These are phyloP conservation scores for Tieghemiomyces parasiticus DNA, from an alignment of 192 early-diverging fungal genomes.

Conservation along the genomic window DNA sequence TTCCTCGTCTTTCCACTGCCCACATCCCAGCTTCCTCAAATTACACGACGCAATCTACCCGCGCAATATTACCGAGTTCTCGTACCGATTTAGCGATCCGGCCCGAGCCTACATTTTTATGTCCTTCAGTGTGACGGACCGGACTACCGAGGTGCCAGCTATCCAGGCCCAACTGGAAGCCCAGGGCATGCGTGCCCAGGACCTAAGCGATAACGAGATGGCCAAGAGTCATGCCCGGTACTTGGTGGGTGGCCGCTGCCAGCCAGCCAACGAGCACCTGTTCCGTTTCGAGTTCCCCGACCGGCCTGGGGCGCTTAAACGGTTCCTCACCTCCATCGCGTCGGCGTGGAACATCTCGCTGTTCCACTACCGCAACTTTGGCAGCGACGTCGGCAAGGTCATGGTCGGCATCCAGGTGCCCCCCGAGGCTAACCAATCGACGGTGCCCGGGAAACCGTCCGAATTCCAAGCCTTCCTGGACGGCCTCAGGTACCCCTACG, in stretches of 20 bases:
- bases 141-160: constrained; percentile 44
- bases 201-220: constrained; percentile 85
- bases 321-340: constrained; percentile 61
- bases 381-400: constrained; percentile 87
- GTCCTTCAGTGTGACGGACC: constrained; percentile 54
- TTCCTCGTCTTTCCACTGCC: not conserved
- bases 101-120: constrained; percentile 76
- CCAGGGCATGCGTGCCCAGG: constrained; percentile 54
- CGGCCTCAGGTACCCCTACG: constrained; percentile 69
- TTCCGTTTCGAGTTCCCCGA: constrained; percentile 95
- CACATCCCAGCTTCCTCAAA: constrained; percentile 38
- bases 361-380: constrained; percentile 96
- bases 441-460: constrained; percentile 5
- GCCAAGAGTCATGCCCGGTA: constrained; percentile 95
- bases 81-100: constrained; percentile 61
- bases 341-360: constrained; percentile 67
- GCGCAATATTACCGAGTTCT: constrained; percentile 81
- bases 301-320: constrained; percentile 77
- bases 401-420: constrained; percentile 89
- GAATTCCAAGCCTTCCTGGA: constrained; percentile 62
- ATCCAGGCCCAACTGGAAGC: constrained; percentile 44
- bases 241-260: constrained; percentile 72
- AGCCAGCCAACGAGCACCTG: constrained; percentile 70
- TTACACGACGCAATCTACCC: constrained; percentile 75
- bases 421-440: constrained; percentile 28